Evolutionary conservation across 257 asterid species (phyloP).

Genomic region (Solanum sparsipilum): DNA sequence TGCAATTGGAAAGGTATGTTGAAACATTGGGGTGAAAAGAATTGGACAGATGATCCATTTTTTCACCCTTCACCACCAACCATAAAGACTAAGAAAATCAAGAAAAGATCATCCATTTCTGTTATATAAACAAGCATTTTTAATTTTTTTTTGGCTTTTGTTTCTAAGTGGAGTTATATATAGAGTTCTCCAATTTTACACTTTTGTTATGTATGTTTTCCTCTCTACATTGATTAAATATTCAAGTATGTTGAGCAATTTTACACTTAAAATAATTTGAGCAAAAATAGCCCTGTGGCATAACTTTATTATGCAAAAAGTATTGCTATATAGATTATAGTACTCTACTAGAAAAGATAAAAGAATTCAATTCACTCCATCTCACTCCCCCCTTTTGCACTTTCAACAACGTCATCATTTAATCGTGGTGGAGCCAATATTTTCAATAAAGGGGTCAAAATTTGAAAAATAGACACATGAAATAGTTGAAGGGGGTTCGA

Average conservation of each 20-base stretch:
- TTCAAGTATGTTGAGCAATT: not conserved
- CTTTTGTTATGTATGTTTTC: not conserved
- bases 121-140: not conserved
- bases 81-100: not conserved
- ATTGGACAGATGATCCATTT: constrained; percentile 38
- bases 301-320: not conserved
- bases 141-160: not conserved
- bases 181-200: not conserved
- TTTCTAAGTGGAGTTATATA: not conserved
- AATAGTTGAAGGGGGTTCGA: too few species aligned
- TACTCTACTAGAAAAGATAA: too few species aligned
- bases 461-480: too few species aligned
- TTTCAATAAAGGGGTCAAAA: too few species aligned
- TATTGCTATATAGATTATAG: too few species aligned
- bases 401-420: too few species aligned
- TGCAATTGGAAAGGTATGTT: constrained; percentile 74
- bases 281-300: not conserved
- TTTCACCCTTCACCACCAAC: constrained; percentile 40
- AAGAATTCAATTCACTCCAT: too few species aligned
- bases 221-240: not conserved
- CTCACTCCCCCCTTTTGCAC: too few species aligned
- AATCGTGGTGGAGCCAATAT: too few species aligned
- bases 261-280: not conserved
- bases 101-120: not conserved
- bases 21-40: constrained; percentile 75